phyloP scores from a whole-genome alignment of 2,329 filamentous ascomycete species.

The Mollisia scopiformis region DNA sequence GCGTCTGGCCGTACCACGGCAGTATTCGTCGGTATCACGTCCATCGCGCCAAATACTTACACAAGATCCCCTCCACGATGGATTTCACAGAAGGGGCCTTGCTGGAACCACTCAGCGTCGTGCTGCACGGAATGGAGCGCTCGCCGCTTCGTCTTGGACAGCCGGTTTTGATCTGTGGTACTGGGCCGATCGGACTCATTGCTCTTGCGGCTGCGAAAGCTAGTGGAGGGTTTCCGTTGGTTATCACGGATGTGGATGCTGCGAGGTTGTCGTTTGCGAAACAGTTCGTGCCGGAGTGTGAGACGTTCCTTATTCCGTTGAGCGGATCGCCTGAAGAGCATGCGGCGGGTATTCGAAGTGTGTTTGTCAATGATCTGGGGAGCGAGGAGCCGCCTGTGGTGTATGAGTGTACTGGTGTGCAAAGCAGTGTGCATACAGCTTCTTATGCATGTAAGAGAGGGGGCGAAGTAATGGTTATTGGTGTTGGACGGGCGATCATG shows the following conservation, averaged over 20 bases:
- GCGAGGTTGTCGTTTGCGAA: conserved; percentile 59
- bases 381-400: conserved; percentile 61
- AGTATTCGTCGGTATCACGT: conserved; percentile 64
- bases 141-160: conserved; percentile 57
- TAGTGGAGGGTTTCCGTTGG: conserved; percentile 64
- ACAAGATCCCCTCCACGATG: conserved; percentile 56
- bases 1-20: conserved; percentile 63
- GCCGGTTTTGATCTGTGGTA: conserved; percentile 60
- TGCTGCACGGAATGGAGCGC: conserved; percentile 60
- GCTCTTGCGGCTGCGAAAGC: conserved; percentile 60
- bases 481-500: conserved; percentile 61
- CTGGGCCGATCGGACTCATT: conserved; percentile 65
- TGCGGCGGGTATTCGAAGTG: conserved; percentile 46
- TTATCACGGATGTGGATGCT: conserved; percentile 65
- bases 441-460: conserved; percentile 59
- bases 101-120: conserved; percentile 66
- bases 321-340: conserved; percentile 51
- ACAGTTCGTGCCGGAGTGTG: conserved; percentile 55
- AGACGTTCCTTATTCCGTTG: conserved; percentile 56
- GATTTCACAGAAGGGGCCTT: conserved; percentile 63
- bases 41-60: conserved; percentile 62
- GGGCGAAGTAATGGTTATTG: conserved; percentile 65
- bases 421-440: conserved; percentile 63
- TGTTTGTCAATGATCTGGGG: conserved; percentile 42
- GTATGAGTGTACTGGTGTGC: conserved; percentile 68